Conservation (phyloP, 257 asterid species). For the Perilla frutescens region DNA sequence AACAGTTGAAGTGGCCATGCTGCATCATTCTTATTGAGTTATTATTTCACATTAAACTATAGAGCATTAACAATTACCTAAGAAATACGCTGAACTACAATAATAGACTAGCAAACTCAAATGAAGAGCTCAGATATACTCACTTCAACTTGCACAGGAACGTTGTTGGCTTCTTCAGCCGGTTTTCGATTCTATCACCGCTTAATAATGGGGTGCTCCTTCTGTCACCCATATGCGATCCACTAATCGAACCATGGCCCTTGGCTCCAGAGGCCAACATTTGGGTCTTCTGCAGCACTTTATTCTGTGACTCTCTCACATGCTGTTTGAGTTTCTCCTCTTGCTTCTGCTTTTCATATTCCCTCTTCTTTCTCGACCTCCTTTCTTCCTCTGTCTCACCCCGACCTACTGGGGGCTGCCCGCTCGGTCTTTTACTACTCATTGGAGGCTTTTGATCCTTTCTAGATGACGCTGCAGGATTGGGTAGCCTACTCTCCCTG, state of each 20-base stretch:
- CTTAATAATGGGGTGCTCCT: constrained; percentile 72
- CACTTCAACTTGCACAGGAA: constrained; percentile 98
- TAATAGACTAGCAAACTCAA: constrained; percentile 23
- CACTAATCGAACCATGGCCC: constrained; percentile 81
- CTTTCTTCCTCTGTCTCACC: constrained; percentile 94
- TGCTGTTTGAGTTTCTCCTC: constrained; percentile 85
- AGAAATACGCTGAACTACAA: constrained; percentile 21
- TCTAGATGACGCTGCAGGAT: constrained; percentile 47
- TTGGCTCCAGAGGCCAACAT: constrained; percentile 72
- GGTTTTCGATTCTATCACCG: constrained; percentile 81
- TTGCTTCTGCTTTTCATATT: constrained; percentile 81
- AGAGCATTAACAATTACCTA: background rate
- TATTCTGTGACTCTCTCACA: constrained; percentile 77
- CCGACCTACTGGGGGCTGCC: constrained; percentile 55
- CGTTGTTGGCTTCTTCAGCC: constrained; percentile 95
- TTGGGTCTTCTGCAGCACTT: constrained; percentile 85
- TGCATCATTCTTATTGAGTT: constrained; percentile 6
- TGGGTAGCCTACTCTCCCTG: constrained; percentile 56
- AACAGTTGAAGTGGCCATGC: constrained; percentile 10
- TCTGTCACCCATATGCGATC: constrained; percentile 85
- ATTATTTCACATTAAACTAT: constrained; percentile 6
- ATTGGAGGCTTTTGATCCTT: constrained; percentile 63
- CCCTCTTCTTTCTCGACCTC: constrained; percentile 79
- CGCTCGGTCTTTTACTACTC: constrained; percentile 49
- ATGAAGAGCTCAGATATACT: constrained; percentile 48